phyloP scores from a whole-genome alignment of 2,329 filamentous ascomycete species.

The Bipolaris bicolor region DNA sequence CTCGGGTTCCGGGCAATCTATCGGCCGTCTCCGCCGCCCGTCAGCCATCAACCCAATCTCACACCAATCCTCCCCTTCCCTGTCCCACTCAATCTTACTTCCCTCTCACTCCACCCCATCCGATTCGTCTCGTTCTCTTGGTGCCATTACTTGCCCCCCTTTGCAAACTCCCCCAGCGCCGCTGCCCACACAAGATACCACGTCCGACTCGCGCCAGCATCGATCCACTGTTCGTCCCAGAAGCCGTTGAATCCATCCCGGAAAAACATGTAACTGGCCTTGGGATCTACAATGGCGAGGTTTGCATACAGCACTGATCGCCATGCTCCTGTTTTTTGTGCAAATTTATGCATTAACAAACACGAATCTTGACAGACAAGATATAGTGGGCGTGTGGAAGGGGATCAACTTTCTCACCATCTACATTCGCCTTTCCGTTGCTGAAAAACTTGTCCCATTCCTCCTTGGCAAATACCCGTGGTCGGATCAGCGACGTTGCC shows the following conservation, averaged over 20 bases:
- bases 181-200: constrained; percentile 46
- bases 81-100: background rate
- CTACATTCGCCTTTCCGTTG: constrained; percentile 61
- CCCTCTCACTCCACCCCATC: background rate
- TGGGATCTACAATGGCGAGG: constrained; percentile 76
- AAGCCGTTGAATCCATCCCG: constrained; percentile 63
- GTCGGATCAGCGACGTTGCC: constrained; percentile 70
- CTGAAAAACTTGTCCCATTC: constrained; percentile 73
- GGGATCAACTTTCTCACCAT: background rate
- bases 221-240: constrained; percentile 67
- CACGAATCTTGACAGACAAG: background rate
- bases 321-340: constrained; percentile 69
- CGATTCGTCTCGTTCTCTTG: too few species aligned
- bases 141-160: background rate
- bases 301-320: constrained; percentile 84
- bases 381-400: too few species aligned
- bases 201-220: constrained; percentile 70
- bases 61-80: background rate
- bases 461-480: constrained; percentile 72
- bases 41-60: too few species aligned
- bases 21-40: background rate
- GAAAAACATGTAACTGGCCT: constrained; percentile 77
- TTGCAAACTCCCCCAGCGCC: constrained; percentile 31
- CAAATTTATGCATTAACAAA: background rate
- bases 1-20: background rate